Evolutionary conservation across 2,329 filamentous ascomycete genomes (phyloP).

Genomic region (Calonectria naviculata): DNA sequence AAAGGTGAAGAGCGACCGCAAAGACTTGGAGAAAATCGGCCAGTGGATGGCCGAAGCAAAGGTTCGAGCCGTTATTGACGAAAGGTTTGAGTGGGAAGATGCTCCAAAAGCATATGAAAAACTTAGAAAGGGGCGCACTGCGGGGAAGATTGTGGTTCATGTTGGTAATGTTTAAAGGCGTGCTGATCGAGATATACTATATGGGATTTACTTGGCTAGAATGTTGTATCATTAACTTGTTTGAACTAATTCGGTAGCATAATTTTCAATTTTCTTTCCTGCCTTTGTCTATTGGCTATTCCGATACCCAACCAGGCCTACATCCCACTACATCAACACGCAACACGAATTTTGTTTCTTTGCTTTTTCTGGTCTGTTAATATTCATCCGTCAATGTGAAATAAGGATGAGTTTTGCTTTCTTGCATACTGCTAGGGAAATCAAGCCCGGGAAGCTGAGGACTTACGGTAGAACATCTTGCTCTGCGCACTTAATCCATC

Average conservation of each 20-base stretch:
- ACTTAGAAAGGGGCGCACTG: conserved; percentile 28
- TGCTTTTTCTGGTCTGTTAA: no score
- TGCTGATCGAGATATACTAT: neutral
- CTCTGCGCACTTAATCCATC: conserved; percentile 90
- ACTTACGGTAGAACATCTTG: conserved; percentile 95
- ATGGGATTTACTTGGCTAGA: no score
- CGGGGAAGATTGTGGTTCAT: conserved; percentile 40
- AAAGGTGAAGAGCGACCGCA: neutral
- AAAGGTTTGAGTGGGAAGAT: conserved; percentile 31
- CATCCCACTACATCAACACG: conserved; percentile 67
- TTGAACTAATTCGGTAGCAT: no score
- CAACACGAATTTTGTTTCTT: conserved; percentile 87
- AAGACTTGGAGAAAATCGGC: conserved; percentile 7
- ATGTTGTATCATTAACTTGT: no score
- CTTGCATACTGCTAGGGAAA: no score
- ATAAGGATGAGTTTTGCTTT: no score
- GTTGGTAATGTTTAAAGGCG: neutral
- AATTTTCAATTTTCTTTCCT: no score
- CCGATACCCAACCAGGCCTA: neutral
- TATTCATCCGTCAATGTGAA: no score
- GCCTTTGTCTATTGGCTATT: no score
- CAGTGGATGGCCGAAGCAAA: conserved; percentile 41
- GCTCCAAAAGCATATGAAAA: conserved; percentile 37
- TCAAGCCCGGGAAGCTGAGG: no score
- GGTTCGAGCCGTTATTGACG: conserved; percentile 35